Evolutionary conservation across 2,329 filamentous ascomycete species (phyloP), one percentile per base, ranked within the genome.

Genomic region (Alternaria rosae): DNA sequence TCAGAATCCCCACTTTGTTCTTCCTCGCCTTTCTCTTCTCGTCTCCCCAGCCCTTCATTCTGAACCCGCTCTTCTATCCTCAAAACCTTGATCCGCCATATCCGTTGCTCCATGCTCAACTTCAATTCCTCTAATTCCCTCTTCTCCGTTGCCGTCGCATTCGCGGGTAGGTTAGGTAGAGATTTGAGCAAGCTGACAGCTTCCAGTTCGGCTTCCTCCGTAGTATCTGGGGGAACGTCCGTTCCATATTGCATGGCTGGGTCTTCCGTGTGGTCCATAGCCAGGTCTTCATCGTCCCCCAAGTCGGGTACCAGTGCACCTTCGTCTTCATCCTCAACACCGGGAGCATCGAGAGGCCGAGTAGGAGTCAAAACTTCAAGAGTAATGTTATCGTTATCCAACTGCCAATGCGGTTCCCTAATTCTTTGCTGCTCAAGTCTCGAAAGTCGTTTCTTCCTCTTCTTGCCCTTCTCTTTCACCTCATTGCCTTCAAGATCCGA

Each of bases 331-430:
- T 25, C 28, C 2, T 43, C 41, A 20, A 2, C 41, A 43, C 11
- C 20, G 21, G 17, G 21, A 1, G 12, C 12, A 13, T 17, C 20
- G 41, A n/a, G 41, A 0, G 17, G 6, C 5, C 11, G 26, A 17
- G 26, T 26, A 7, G 38, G 11, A 11, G 12, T n/a, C 15, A 17
- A 26, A 10, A 44, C 20, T 17, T 54, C 20, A 32, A 13, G 35
- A 21, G 25, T 26, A 7, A 9, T 44, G 1, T 28, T 21, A 13
- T 44, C 52, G 2, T 30, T n/a, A 17, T 61, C 41, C 13, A 42
- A 9, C 54, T 61, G 58, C 58, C 58, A 61, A 13, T 61, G 58
- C 4, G 58, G 58, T 6, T 57, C 54, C 3, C 58, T 48, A 9
- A 61, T 47, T 2, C 28, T 12, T 3, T 53, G 30, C 6, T 52